Evolutionary conservation across 2,329 filamentous ascomycete species (phyloP).

Genomic region (Xylariaceae sp.): DNA sequence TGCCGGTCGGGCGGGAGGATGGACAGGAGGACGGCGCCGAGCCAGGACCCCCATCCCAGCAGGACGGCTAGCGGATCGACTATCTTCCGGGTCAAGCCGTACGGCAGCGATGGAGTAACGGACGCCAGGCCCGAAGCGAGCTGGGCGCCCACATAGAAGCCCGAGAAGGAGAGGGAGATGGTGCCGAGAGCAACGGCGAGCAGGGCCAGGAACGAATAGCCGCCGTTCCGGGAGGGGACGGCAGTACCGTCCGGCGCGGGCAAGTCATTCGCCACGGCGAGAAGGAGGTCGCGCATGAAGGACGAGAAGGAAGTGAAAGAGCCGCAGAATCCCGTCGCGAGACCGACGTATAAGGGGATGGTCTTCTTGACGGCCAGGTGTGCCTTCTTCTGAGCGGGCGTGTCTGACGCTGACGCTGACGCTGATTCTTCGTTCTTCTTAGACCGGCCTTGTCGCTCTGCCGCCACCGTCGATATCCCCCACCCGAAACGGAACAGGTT

Average conservation of each 20-base stretch:
- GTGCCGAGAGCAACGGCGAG: conserved; percentile 70
- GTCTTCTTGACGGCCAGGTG: conserved; percentile 70
- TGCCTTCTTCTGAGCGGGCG: conserved; percentile 47
- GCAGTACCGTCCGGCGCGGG: conserved; percentile 41
- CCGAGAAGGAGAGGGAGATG: conserved; percentile 62
- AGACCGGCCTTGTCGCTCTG: conserved; percentile 32
- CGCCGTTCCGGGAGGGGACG: conserved; percentile 56
- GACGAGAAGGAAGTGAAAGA: conserved; percentile 87
- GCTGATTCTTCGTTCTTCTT: conserved; percentile 35
- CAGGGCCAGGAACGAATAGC: conserved; percentile 78
- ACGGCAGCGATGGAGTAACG: conserved; percentile 56
- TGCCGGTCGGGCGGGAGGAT: conserved; percentile 60
- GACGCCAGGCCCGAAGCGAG: conserved; percentile 59
- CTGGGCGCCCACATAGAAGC: conserved; percentile 68
- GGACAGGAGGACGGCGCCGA: conserved; percentile 67
- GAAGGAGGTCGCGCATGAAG: conserved; percentile 74
- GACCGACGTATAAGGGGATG: conserved; percentile 79
- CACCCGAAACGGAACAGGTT: conserved; percentile 66
- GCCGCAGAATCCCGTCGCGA: conserved; percentile 83
- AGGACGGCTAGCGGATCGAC: conserved; percentile 60
- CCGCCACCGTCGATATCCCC: conserved; percentile 47
- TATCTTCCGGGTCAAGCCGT: conserved; percentile 48
- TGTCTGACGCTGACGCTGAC: conserved; percentile 23
- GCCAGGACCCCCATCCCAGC: conserved; percentile 69
- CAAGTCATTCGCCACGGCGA: conserved; percentile 72